Percentiles rank a stretch among this genome's conserved stretches.
phyloP scores from a whole-genome alignment of 1,284 basidiomycete species.

The Fistulinella cinereoalba region DNA sequence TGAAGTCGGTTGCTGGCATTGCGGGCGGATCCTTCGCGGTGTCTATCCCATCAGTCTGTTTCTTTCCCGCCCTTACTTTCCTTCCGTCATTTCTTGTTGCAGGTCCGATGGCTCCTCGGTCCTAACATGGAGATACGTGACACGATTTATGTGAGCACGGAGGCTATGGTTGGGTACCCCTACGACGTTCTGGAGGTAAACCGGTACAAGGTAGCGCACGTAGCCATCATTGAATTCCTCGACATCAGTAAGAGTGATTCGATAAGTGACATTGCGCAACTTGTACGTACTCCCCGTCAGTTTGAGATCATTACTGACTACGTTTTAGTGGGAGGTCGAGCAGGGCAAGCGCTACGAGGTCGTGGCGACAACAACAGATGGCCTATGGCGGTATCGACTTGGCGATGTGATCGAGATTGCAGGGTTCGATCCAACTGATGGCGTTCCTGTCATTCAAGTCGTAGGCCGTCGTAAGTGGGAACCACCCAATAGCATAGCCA shows the following conservation, averaged over 20 bases:
- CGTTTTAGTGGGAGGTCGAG: constrained; percentile 22
- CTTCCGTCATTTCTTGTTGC: not conserved
- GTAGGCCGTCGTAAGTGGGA: constrained; percentile 15
- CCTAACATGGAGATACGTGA: not conserved
- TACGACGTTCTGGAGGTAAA: not conserved
- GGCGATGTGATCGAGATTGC: constrained; percentile 23
- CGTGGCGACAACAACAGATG: constrained; percentile 18
- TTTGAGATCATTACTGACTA: not conserved
- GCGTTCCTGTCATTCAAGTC: constrained; percentile 19
- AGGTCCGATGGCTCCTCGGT: not conserved
- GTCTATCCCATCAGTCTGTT: not conserved
- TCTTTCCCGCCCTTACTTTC: not conserved
- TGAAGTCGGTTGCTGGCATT: not conserved
- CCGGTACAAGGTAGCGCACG: not conserved
- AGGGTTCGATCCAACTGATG: constrained; percentile 20
- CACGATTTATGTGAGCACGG: not conserved
- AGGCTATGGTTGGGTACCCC: not conserved
- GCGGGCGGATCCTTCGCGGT: not conserved
- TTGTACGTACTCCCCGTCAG: not conserved
- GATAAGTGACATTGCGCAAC: not conserved
- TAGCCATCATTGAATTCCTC: constrained; percentile 10
- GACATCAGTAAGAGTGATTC: constrained; percentile 4
- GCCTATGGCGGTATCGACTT: constrained; percentile 27
- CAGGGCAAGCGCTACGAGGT: constrained; percentile 18
- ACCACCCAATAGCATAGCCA: not conserved